Conservation (phyloP, 1,284 basidiomycete genomes). For the Ganoderma leucocontextum region DNA sequence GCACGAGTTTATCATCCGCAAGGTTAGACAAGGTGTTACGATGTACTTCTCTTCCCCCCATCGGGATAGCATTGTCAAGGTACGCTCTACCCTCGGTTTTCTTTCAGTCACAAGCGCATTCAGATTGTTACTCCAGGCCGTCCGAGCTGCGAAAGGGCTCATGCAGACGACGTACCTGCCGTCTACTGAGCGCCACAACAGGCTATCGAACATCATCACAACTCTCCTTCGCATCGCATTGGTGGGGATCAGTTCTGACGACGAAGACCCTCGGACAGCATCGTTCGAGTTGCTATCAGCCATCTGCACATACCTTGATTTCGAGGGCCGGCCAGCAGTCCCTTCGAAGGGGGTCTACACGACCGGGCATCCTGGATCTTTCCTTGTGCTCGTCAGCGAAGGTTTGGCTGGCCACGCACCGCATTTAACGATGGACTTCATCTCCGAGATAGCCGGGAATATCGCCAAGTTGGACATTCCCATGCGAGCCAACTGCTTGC, state of each 20-base stretch:
- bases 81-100: slow-evolving; percentile 38
- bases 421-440: slow-evolving; percentile 85
- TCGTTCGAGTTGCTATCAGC: slow-evolving; percentile 83
- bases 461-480: slow-evolving; percentile 61
- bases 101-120: neutral
- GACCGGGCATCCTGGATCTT: slow-evolving; percentile 74
- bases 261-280: slow-evolving; percentile 79
- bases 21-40: slow-evolving; percentile 72
- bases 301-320: slow-evolving; percentile 81
- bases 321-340: slow-evolving; percentile 74
- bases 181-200: slow-evolving; percentile 73
- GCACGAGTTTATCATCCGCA: slow-evolving; percentile 84
- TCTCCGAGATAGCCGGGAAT: slow-evolving; percentile 79
- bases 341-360: slow-evolving; percentile 76
- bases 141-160: slow-evolving; percentile 74
- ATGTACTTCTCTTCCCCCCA: slow-evolving; percentile 74
- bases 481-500: slow-evolving; percentile 75
- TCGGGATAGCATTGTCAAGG: slow-evolving; percentile 82
- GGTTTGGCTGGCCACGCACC: slow-evolving; percentile 77
- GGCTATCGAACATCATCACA: slow-evolving; percentile 85
- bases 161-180: slow-evolving; percentile 65
- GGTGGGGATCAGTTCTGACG: slow-evolving; percentile 75
- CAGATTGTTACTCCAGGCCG: slow-evolving; percentile 50
- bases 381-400: slow-evolving; percentile 74
- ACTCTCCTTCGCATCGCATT: slow-evolving; percentile 86